Evolutionary conservation across 1,139 yeast species (phyloP), one percentile per base, ranked within the genome.

Genomic region (Lodderomyces pseudojiufengensis): DNA sequence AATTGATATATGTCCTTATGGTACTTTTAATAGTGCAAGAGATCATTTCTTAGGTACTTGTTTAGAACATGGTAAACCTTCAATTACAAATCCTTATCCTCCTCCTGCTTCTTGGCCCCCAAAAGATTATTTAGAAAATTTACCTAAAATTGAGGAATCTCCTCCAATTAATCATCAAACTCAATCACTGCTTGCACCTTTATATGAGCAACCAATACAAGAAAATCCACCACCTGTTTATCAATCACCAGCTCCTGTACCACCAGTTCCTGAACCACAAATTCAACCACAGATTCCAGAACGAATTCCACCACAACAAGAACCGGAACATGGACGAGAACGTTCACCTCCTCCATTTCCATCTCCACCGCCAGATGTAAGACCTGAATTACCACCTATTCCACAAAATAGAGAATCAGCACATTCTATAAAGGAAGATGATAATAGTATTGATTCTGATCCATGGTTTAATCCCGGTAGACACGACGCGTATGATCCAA

Each of bases 21-120:
- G 78, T 1, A 57, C 52, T 20, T 75, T 67, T 47, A 56, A 67
- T 35, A 59, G 73, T 24, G 70, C 78, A 14, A 61, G 80, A 52
- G 80, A 75, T 46, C 81, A 76, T 49, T 76, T 54, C 42, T 55
- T 68, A 46, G 81, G 80, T 1, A 72, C 79, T 3, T 76, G 80
- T 43, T 50, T 69, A 40, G 80, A 74, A 48, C 69, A 63, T 37
- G 46, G 46, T 9, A 36, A 38, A 24, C 43, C 47, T 5, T 26
- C 45, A 12, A 23, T 42, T 10, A 42, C 47, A 5, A 39, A 44
- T 30, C 44, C 47, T 9, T 39, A 38, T 22, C 43, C 48, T 5
- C 40, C 37, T 9, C 37, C 38, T 10, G 36, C 46, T 13, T 32
- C 32, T 15, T 36, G 39, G 41, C 47, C 46, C 9, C 43, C 46